Evolutionary conservation across 176 grass and related monocot species (phyloP), one percentile per base, ranked within the genome.

Genomic region (Lolium rigidum): DNA sequence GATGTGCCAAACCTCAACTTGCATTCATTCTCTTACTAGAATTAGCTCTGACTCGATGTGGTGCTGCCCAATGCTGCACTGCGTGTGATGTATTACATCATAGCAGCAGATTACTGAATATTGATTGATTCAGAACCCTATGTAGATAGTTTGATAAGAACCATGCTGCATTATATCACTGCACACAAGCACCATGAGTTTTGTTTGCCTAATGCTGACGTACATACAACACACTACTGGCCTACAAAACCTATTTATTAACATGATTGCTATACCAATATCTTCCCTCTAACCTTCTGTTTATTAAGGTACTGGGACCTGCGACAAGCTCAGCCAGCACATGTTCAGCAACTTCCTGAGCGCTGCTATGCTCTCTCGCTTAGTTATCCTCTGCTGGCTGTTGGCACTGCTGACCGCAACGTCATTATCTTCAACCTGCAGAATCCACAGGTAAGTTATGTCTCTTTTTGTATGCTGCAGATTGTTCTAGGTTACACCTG

Each of bases 261-360:
- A 50, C 14, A 77, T 2, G 22, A 59, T 51, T 61, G 5, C 20
- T 28, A 28, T 38, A 80, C 57, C 48, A 84, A 58, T 49, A 8
- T 57, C 4, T 47, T 64, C 47, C 7, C 22, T 20, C 43, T 21
- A 66, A 59, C 9, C 24, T 67, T 64, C 7, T 49, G 49, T 49
- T 77, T 48, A 64, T 13, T 35, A 70, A 98, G 93, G 90, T 98
- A 95, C 76, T 95, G 93, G 93, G 96, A 98, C 61, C 86, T 89
- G 63, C 79, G 93, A 80, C 96, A 95, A 88, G 83, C 89, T 37
- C 90, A 98, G 39, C 93, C 96, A 43, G 93, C 83, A 3, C 96
- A 98, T 82, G 74, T 91, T 78, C 93, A 98, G 74, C 96, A 92
- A 84, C 84, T 95, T 73, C 93, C 96, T 70, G 92, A 95, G 66